Conservation (phyloP, 2,329 filamentous ascomycete genomes). For the Hymenoscyphus salicellus region DNA sequence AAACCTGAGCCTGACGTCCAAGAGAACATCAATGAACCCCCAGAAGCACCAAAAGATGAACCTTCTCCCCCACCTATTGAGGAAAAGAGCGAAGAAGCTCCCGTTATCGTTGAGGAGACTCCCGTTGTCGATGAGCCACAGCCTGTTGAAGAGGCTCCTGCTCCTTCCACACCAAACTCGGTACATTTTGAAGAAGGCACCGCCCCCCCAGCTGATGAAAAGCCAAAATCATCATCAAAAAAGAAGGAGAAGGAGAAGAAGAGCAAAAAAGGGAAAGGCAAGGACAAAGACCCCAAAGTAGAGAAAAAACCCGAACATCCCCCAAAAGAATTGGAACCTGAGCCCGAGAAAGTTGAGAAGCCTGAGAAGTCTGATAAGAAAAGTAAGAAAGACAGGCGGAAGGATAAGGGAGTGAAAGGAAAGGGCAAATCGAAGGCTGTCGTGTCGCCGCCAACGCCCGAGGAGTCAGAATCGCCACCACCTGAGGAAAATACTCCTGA, state of each 20-base stretch:
- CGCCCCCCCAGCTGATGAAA: constrained; percentile 16
- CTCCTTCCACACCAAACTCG: constrained; percentile 5
- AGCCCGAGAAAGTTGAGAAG: not conserved
- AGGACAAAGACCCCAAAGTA: constrained; percentile 3
- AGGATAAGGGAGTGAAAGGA: constrained; percentile 12
- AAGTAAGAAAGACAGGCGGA: constrained; percentile 16
- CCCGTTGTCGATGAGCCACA: not conserved
- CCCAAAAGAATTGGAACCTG: not conserved
- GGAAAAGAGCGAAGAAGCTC: not conserved
- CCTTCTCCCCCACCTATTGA: not conserved
- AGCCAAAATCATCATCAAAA: constrained; percentile 2
- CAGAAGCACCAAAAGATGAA: constrained; percentile 5
- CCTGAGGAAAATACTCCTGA: constrained; percentile 5
- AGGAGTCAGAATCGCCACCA: constrained; percentile 7
- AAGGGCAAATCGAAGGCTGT: constrained; percentile 13
- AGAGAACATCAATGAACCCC: not conserved
- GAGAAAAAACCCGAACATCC: not conserved
- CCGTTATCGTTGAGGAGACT: not conserved
- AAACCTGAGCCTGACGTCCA: not conserved
- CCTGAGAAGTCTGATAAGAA: constrained; percentile 5
- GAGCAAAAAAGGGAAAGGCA: constrained; percentile 6
- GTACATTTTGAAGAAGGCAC: constrained; percentile 22
- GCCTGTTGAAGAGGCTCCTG: not conserved
- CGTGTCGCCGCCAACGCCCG: constrained; percentile 11
- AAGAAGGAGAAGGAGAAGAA: constrained; percentile 12